Percentiles rank a stretch among this genome's conserved stretches.
Conservation (phyloP, 179 eudicot species). For the Corrigiola litoralis region DNA sequence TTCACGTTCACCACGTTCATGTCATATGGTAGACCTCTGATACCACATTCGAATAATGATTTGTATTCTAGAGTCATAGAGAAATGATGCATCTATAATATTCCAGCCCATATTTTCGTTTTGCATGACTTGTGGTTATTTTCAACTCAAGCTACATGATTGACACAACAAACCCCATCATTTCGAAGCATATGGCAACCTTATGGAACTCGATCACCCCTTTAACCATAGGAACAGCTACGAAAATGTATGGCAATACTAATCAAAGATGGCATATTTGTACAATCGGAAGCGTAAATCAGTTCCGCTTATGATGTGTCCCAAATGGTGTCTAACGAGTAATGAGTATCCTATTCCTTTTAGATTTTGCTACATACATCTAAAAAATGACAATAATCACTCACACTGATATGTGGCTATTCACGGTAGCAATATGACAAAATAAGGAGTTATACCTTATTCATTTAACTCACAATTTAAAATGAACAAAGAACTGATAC, state of each 20-base stretch:
- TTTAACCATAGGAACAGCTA: slow-evolving; percentile 17
- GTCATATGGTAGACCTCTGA: too few species aligned
- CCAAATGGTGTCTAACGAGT: background rate
- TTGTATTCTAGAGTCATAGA: slow-evolving; percentile 5
- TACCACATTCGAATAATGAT: background rate
- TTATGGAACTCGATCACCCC: slow-evolving; percentile 15
- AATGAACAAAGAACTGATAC: too few species aligned
- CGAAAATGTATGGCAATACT: slow-evolving; percentile 15
- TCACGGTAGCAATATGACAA: too few species aligned
- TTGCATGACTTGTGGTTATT: slow-evolving; percentile 9
- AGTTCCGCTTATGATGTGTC: background rate
- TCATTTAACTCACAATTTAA: too few species aligned
- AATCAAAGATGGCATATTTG: background rate
- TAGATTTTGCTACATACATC: too few species aligned
- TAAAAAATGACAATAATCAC: too few species aligned
- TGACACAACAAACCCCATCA: slow-evolving; percentile 26
- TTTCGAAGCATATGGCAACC: slow-evolving; percentile 15
- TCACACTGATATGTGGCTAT: too few species aligned
- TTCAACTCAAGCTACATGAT: background rate
- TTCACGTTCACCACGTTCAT: too few species aligned
- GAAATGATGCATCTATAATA: slow-evolving; percentile 15
- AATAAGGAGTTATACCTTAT: too few species aligned
- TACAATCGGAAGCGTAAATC: background rate
- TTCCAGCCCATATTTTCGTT: background rate
- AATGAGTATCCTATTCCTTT: too few species aligned